Percentiles rank a stretch among this genome's conserved stretches.
Evolutionary conservation across 441 rosid species (phyloP).

Genomic region (Syzygium malaccense): DNA sequence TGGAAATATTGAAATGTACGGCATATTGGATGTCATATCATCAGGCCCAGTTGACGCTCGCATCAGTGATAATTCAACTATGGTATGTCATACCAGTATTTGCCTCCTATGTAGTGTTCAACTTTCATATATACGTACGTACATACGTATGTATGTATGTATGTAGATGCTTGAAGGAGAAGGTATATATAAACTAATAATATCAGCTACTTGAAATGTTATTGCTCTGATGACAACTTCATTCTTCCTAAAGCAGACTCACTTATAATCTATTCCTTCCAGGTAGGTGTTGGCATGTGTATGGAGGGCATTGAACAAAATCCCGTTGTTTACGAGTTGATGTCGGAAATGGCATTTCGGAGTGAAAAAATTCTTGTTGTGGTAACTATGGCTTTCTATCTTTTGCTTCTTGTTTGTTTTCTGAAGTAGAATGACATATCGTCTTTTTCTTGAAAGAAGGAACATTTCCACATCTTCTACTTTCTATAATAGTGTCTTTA

Average conservation of each 20-base stretch:
- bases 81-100: constrained; percentile 39
- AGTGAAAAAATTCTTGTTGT: constrained; percentile 54
- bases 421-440: background rate
- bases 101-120: background rate
- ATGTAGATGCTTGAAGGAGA: background rate
- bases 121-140: background rate
- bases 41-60: constrained; percentile 89
- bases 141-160: no score
- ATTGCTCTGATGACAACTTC: background rate
- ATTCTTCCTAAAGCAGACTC: background rate
- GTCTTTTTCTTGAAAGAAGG: background rate
- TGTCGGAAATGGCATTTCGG: constrained; percentile 96
- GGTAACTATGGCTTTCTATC: constrained; percentile 34
- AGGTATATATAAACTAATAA: background rate
- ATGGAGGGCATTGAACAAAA: constrained; percentile 99
- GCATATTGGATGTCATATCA: constrained; percentile 71
- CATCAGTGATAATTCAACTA: constrained; percentile 70
- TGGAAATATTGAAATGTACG: constrained; percentile 96
- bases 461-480: background rate
- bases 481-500: background rate
- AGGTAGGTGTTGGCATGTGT: constrained; percentile 99
- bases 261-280: background rate
- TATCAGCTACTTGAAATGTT: background rate
- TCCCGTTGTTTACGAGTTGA: constrained; percentile 88
- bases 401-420: background rate